These are phyloP conservation scores for Picea glauca DNA, from an alignment of 75 land plant species.

Conservation along the genomic window DNA sequence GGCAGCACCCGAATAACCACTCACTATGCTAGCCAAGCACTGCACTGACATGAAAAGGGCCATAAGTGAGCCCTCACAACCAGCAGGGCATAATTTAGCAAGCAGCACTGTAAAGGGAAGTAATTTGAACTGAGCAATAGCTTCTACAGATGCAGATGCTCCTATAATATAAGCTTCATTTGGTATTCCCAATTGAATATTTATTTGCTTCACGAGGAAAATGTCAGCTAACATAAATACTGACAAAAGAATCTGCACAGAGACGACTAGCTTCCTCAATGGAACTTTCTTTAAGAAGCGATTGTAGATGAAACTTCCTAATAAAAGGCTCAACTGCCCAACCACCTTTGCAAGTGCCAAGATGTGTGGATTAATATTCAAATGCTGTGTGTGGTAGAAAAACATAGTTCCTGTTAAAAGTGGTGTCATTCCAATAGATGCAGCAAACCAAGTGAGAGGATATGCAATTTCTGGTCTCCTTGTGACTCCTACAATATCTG, in stretches of 20 bases:
- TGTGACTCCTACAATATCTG: constrained; percentile 28
- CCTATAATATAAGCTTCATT: constrained; percentile 69
- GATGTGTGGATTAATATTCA: constrained; percentile 53
- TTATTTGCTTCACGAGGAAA: constrained; percentile 60
- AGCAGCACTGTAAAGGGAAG: constrained; percentile 71
- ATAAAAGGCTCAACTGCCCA: constrained; percentile 64
- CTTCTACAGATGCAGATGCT: constrained; percentile 77
- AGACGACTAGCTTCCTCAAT: constrained; percentile 43
- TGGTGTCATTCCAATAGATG: constrained; percentile 65
- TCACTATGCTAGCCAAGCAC: constrained; percentile 66
- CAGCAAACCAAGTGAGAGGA: constrained; percentile 68
- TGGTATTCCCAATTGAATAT: constrained; percentile 60
- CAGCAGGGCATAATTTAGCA: constrained; percentile 66
- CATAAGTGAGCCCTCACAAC: constrained; percentile 76
- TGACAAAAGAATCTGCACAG: constrained; percentile 57
- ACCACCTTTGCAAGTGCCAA: constrained; percentile 74
- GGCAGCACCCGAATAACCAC: constrained; percentile 68
- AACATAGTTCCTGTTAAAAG: constrained; percentile 64
- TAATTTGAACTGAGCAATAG: constrained; percentile 73
- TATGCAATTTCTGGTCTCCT: constrained; percentile 38
- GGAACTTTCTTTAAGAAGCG: constrained; percentile 52
- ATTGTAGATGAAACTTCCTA: constrained; percentile 51
- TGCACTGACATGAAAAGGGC: constrained; percentile 66
- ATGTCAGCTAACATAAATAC: constrained; percentile 64
- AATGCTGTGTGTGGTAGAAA: constrained; percentile 73